A percentile compares a stretch with the other conserved stretches of the same genome.
These are phyloP conservation scores for Pseudozyma tsukubaensis DNA, from an alignment of 1,284 basidiomycete species.

Conservation along the genomic window DNA sequence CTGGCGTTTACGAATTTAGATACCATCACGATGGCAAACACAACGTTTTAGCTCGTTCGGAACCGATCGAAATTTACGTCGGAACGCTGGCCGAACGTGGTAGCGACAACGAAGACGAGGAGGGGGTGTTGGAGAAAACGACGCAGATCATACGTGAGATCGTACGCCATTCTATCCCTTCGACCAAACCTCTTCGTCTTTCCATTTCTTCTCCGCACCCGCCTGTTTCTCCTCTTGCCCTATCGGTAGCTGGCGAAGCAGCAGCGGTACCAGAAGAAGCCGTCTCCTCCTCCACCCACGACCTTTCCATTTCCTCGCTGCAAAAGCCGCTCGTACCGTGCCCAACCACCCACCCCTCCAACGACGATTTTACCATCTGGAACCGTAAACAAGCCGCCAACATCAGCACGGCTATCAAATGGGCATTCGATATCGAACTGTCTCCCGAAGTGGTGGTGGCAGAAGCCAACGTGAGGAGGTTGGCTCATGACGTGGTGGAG, in stretches of 20 bases:
- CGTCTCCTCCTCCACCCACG: too few species aligned
- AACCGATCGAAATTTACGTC: constrained; percentile 87
- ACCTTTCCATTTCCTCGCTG: too few species aligned
- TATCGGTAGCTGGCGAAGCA: neutral
- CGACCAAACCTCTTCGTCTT: constrained; percentile 16
- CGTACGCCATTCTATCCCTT: constrained; percentile 72
- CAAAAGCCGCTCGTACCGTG: too few species aligned
- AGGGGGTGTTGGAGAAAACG: constrained; percentile 70
- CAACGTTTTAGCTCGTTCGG: constrained; percentile 87
- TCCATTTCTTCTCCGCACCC: constrained; percentile 18
- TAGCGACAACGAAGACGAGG: constrained; percentile 71
- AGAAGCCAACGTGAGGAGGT: constrained; percentile 85
- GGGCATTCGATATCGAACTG: constrained; percentile 87
- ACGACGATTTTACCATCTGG: constrained; percentile 97
- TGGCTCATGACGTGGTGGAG: constrained; percentile 81
- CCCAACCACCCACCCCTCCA: too few species aligned
- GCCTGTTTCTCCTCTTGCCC: neutral
- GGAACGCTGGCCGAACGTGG: constrained; percentile 77
- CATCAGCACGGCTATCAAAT: constrained; percentile 81
- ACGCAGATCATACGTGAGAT: constrained; percentile 75
- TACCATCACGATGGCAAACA: constrained; percentile 78
- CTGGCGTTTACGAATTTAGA: constrained; percentile 85
- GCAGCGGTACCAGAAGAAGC: neutral
- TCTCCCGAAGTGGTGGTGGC: constrained; percentile 89
- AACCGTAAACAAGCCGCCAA: constrained; percentile 85